Evolutionary conservation across 768 basidiomycete genomes (phyloP), one percentile per base, ranked within the genome.

Genomic region (Kwoniella pini): DNA sequence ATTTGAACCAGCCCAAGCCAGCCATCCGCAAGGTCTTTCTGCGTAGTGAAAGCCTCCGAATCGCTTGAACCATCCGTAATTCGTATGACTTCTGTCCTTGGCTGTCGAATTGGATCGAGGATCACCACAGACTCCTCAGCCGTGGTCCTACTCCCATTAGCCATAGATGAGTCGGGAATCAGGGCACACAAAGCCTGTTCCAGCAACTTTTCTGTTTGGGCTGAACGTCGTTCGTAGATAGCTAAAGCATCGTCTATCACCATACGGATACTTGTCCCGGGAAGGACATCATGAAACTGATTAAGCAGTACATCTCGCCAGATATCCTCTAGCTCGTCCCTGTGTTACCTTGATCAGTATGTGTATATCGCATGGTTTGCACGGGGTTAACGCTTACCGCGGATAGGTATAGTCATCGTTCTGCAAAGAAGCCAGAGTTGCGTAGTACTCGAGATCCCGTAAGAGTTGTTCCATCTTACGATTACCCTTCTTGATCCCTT

Each of bases 401-500:
- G 93, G 93, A 73, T 94, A 96, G 0, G 80, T 73, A 70, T 91
- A 97, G 2, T 9, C 27, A 46, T 19, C n/a, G 26, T n/a, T 55
- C 68, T 39, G 46, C 70, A 66, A 75, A 0, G 89, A 90, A 0
- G 94, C 91, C 15, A 97, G 74, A 0, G 94, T 95, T 0, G 89
- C 84, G 17, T 89, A 78, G 64, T 87, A 86, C 87, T 98, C 94
- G 19, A 63, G 27, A 66, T 97, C 94, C 28, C 91, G 85, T 49
- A 98, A 80, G 24, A 96, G 80, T 56, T 92, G 88, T 79, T 98
- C 95, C 21, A 89, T 87, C 72, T 93, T 89, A 36, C 94, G 82
- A 77, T 98, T 98, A 4, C 92, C 91, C 76, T 88, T 91, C 83
- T 98, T 97, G 80, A 95, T 93, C 2, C 88, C 88, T 84, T 90